phyloP scores from a whole-genome alignment of 129 eudicot genomes.

The Helichrysum umbraculigerum region DNA sequence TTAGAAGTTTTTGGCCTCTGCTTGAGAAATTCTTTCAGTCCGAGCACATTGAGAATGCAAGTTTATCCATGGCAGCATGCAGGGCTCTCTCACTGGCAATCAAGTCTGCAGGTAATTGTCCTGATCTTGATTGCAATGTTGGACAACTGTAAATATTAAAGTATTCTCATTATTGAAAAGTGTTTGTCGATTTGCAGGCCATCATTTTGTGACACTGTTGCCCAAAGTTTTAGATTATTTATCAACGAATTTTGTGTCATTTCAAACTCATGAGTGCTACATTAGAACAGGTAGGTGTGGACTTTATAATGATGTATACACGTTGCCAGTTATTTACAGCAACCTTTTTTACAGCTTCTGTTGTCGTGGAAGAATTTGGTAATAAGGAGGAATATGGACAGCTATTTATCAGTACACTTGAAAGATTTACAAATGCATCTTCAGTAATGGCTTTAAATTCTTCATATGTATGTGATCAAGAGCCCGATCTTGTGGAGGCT shows the following conservation, averaged over 20 bases:
- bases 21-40: slow-evolving; percentile 74
- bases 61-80: slow-evolving; percentile 85
- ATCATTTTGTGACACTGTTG: slow-evolving; percentile 57
- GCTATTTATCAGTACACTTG: slow-evolving; percentile 73
- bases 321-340: slow-evolving; percentile 14
- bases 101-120: slow-evolving; percentile 66
- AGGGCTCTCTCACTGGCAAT: slow-evolving; percentile 89
- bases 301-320: slow-evolving; percentile 16
- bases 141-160: not conserved
- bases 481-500: slow-evolving; percentile 96
- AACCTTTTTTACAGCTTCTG: slow-evolving; percentile 59
- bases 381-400: slow-evolving; percentile 74
- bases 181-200: slow-evolving; percentile 53
- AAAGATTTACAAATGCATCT: slow-evolving; percentile 79
- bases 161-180: slow-evolving; percentile 15
- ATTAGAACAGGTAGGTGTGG: slow-evolving; percentile 72
- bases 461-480: slow-evolving; percentile 95
- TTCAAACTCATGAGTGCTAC: slow-evolving; percentile 86
- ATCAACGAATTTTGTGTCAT: slow-evolving; percentile 65
- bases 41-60: slow-evolving; percentile 64
- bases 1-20: slow-evolving; percentile 83
- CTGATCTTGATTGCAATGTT: not conserved
- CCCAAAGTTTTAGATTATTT: slow-evolving; percentile 81
- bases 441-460: slow-evolving; percentile 88
- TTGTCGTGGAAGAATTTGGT: slow-evolving; percentile 85